These are phyloP conservation scores for Pseudopyrenochaeta lycopersici DNA, from an alignment of 2,329 filamentous ascomycete genomes.

Conservation along the genomic window DNA sequence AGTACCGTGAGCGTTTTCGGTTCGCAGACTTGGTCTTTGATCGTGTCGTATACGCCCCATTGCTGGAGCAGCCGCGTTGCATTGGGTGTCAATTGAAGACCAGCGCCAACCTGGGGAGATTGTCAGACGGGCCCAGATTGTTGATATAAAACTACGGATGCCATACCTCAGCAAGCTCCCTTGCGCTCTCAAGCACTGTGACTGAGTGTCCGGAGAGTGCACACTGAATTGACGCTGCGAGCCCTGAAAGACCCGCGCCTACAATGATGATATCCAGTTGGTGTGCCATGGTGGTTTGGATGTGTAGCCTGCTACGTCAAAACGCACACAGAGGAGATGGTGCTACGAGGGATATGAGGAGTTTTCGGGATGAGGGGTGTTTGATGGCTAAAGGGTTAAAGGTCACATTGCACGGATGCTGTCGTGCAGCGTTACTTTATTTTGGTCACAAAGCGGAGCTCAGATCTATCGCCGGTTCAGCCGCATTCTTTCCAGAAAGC, in stretches of 20 bases:
- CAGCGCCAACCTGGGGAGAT: conserved; percentile 41
- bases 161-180: conserved; percentile 53
- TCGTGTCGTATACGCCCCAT: conserved; percentile 59
- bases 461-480: conserved; percentile 18
- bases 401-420: neutral
- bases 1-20: conserved; percentile 62
- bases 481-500: conserved; percentile 1
- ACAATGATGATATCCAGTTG: conserved; percentile 38
- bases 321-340: neutral
- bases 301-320: neutral
- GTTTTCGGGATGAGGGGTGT: neutral
- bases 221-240: conserved; percentile 55
- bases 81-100: conserved; percentile 49
- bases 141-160: neutral
- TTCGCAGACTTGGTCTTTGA: conserved; percentile 51
- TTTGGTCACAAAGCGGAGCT: conserved; percentile 5
- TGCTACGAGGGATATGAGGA: neutral
- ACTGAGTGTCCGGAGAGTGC: conserved; percentile 51
- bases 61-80: conserved; percentile 59
- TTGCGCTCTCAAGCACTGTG: conserved; percentile 54
- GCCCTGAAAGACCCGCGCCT: conserved; percentile 54
- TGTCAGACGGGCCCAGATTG: too few relatives aligned
- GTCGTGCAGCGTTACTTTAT: conserved; percentile 6
- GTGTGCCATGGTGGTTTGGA: conserved; percentile 14
- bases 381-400: neutral